Evolutionary conservation across 495 filamentous ascomycete species (phyloP).

Genomic region (Penicillium antarcticum): DNA sequence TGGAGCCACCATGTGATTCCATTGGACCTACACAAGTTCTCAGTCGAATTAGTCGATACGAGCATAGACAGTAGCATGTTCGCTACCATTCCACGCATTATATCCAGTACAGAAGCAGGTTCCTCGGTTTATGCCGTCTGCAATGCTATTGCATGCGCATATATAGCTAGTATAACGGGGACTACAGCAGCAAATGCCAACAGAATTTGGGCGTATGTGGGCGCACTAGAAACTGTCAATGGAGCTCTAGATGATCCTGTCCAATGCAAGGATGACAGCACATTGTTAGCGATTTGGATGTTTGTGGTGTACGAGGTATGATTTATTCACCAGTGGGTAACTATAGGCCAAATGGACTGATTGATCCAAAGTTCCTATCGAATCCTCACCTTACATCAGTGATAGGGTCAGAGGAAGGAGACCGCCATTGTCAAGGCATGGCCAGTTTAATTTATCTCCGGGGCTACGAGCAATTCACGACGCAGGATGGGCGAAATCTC

Average conservation of each 20-base stretch:
- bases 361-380: conserved; percentile 3
- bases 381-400: conserved; percentile 7
- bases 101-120: conserved; percentile 4
- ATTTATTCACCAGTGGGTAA: neutral
- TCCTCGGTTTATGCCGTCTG: conserved; percentile 11
- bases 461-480: conserved; percentile 4
- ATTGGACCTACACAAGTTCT: conserved; percentile 12
- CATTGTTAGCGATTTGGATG: conserved; percentile 12
- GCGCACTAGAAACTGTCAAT: conserved; percentile 7
- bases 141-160: conserved; percentile 13
- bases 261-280: conserved; percentile 13
- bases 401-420: neutral
- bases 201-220: conserved; percentile 5
- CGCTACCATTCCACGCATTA: conserved; percentile 10
- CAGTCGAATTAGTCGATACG: conserved; percentile 1
- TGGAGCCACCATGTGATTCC: conserved; percentile 12
- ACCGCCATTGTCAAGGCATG: conserved; percentile 8
- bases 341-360: neutral
- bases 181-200: conserved; percentile 1
- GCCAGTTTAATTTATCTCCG: conserved; percentile 5
- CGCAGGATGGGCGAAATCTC: conserved; percentile 10
- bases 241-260: conserved; percentile 7
- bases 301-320: conserved; percentile 12
- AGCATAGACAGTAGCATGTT: conserved; percentile 10
- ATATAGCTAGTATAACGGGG: conserved; percentile 7